Conservation (phyloP, 1,139 yeast species). For the Spathaspora sp. region DNA sequence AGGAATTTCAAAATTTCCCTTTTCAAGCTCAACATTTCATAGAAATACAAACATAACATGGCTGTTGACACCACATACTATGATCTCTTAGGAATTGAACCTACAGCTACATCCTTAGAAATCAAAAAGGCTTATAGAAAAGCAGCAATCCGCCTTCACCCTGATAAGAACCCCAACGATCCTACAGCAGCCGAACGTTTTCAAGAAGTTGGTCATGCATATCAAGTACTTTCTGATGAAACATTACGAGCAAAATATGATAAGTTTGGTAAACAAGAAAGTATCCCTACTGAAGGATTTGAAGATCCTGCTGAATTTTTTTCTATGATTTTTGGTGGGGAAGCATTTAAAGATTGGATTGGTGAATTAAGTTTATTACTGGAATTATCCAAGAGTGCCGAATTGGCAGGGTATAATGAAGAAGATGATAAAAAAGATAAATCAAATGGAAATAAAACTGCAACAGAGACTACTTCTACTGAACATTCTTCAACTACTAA, state of each 20-base stretch:
- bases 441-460: not conserved
- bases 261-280: conserved; percentile 80
- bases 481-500: not conserved
- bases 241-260: conserved; percentile 75
- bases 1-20: not conserved
- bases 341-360: conserved; percentile 80
- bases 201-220: conserved; percentile 76
- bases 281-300: conserved; percentile 79
- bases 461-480: not conserved
- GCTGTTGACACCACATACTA: conserved; percentile 94
- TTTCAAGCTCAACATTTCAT: not conserved
- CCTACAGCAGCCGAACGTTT: conserved; percentile 73
- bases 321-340: conserved; percentile 77
- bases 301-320: conserved; percentile 87
- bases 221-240: conserved; percentile 79
- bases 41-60: conserved; percentile 39
- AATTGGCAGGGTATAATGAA: conserved; percentile 43
- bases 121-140: conserved; percentile 93
- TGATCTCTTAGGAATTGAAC: conserved; percentile 66
- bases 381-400: conserved; percentile 60
- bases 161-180: conserved; percentile 91
- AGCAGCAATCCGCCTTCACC: conserved; percentile 86
- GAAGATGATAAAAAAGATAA: conserved; percentile 17
- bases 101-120: conserved; percentile 75
- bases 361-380: conserved; percentile 68